These are phyloP conservation scores for Solanum ahanhuiri DNA, from an alignment of 257 asterid species.

Conservation along the genomic window DNA sequence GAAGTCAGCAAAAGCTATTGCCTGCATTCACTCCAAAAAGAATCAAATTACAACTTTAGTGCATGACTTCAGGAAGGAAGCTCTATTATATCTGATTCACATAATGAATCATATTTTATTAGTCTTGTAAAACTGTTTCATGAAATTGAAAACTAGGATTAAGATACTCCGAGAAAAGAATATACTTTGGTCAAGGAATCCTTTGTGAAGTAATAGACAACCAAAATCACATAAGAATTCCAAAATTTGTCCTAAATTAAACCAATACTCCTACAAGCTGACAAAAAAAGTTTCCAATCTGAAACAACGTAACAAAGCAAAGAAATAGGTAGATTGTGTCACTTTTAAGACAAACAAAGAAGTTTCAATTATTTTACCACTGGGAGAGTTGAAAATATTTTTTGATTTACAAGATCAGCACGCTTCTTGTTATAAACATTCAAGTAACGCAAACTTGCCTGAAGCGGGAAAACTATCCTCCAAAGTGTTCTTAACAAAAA, in stretches of 20 bases:
- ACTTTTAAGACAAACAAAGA: background rate
- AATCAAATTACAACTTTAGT: background rate
- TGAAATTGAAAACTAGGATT: background rate
- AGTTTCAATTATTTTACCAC: background rate
- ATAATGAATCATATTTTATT: background rate
- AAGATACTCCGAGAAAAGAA: background rate
- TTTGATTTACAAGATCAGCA: background rate
- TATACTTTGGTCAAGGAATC: background rate
- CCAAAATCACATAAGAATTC: background rate
- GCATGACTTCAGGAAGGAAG: background rate
- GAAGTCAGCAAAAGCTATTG: slow-evolving; percentile 87
- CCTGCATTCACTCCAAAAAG: slow-evolving; percentile 33
- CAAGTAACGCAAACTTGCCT: slow-evolving; percentile 51
- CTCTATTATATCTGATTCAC: background rate
- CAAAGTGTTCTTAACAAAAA: slow-evolving; percentile 76
- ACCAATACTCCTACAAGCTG: background rate
- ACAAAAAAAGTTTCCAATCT: background rate
- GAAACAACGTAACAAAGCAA: background rate
- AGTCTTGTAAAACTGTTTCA: background rate
- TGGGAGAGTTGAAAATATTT: background rate
- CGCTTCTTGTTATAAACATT: background rate
- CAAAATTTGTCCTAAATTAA: background rate
- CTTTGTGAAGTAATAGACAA: background rate
- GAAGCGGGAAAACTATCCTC: slow-evolving; percentile 75
- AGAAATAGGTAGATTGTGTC: background rate